Base-by-base conservation (phyloP, 75 land plant species). In the Isoetes taiwanensis region DNA sequence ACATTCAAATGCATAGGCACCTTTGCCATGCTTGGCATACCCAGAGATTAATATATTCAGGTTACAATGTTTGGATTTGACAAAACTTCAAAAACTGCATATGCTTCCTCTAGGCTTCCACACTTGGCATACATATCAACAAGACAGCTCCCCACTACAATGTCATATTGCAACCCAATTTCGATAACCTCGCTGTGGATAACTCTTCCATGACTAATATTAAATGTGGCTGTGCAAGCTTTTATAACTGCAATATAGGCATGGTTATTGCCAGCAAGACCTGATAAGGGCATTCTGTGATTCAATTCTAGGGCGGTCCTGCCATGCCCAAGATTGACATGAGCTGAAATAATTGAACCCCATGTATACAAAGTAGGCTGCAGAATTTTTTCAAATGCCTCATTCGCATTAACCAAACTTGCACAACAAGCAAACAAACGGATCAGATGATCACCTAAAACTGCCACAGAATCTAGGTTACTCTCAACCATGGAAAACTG, bases 31-130 rank as follows among this genome's bases (percentile, higher is more conserved):
- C 6, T 50, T 42, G 3, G 68, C 78, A 43, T 56, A 75, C 11
- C 81, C 85, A 55, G 62, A 56, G 33, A 78, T 78, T 64, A 81
- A 63, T 2, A 75, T 53, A 46, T 57, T 74, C 50, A 46, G 21
- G 50, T 19, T 5, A 46, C 50, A 6, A 46, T 23, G 50, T 46
- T 23, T 8, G 6, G 19, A 5, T 19, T 6, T 16, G 50, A 5
- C 6, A 46, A 23, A 19, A 3, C 23, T 16, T 46, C 16, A 19
- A 46, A 46, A 23, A 46, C 50, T 16, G 8, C n/a, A 19, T 23
- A 19, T 19, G 50, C 50, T 3, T 46, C 50, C 50, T 46, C 50
- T 23, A 46, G 21, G 16, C 50, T 6, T 3, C 50, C 50, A 19
- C 50, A 46, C 23, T 16, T 46, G 6, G 21, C 50, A 46, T 46